Evolutionary conservation across 768 basidiomycete genomes (phyloP).

Genomic region (Boletus sp.): DNA sequence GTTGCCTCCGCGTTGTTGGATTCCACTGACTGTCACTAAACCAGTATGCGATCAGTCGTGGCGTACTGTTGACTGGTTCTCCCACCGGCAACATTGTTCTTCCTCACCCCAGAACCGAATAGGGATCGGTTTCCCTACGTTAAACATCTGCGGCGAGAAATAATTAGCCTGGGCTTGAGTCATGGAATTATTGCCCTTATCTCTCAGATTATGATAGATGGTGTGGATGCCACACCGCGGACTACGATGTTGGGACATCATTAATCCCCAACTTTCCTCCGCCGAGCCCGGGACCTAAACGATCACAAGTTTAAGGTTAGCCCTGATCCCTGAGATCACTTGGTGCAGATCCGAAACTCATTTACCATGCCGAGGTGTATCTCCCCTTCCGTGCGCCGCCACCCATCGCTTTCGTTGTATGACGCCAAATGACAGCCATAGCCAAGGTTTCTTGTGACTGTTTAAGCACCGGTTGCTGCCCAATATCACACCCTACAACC

Average conservation of each 20-base stretch:
- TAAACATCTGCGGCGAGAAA: background rate
- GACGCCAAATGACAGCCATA: background rate
- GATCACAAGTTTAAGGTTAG: background rate
- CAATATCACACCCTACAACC: too few relatives aligned
- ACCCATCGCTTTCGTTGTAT: background rate
- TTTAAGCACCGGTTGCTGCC: too few relatives aligned
- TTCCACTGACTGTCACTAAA: too few relatives aligned
- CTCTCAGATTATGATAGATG: background rate
- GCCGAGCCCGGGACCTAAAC: background rate
- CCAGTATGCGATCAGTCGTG: too few relatives aligned
- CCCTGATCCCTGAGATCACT: background rate
- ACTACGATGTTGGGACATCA: background rate
- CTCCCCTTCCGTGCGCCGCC: background rate
- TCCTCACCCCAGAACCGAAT: too few relatives aligned
- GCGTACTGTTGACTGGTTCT: background rate
- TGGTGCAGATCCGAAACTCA: background rate
- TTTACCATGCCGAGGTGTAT: background rate
- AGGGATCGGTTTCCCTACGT: background rate
- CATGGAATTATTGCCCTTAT: background rate
- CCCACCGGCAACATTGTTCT: background rate
- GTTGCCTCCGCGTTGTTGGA: too few relatives aligned
- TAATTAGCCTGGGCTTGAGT: background rate
- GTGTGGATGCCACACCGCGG: background rate
- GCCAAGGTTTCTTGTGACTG: too few relatives aligned
- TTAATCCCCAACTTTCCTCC: background rate